These are phyloP conservation scores for Talaromyces sp. DNA, from an alignment of 2,329 filamentous ascomycete species.

Conservation along the genomic window DNA sequence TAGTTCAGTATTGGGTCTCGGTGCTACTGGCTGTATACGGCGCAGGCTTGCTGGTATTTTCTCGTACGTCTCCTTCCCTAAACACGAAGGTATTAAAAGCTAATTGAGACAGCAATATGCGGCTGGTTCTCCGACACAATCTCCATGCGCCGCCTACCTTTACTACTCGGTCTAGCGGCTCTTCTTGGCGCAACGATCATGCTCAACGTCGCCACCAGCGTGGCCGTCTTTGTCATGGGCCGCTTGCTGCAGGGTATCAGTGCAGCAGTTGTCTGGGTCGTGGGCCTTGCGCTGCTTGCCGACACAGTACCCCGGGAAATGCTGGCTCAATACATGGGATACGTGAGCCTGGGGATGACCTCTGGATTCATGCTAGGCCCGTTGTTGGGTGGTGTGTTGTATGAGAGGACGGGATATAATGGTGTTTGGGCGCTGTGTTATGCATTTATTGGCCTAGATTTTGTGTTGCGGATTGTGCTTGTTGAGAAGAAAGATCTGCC, in stretches of 20 bases:
- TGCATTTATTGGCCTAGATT: conserved; percentile 55
- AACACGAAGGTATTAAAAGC: background rate
- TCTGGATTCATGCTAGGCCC: conserved; percentile 57
- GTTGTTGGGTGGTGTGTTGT: conserved; percentile 58
- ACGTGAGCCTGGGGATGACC: conserved; percentile 55
- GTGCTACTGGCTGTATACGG: conserved; percentile 22
- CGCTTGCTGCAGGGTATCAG: conserved; percentile 57
- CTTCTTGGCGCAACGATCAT: conserved; percentile 55
- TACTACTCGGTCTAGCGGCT: conserved; percentile 54
- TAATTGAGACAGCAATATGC: conserved; percentile 18
- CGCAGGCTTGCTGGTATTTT: conserved; percentile 15
- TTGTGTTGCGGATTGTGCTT: conserved; percentile 57
- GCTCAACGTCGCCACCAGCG: conserved; percentile 49
- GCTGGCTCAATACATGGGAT: conserved; percentile 60
- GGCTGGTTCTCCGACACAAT: conserved; percentile 55
- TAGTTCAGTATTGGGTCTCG: conserved; percentile 22
- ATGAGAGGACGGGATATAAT: conserved; percentile 55
- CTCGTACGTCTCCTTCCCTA: background rate
- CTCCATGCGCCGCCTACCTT: conserved; percentile 52
- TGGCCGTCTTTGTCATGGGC: conserved; percentile 50
- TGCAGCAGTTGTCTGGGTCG: conserved; percentile 58
- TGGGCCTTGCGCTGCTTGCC: conserved; percentile 56
- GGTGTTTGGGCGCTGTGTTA: conserved; percentile 59
- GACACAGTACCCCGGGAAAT: conserved; percentile 57
- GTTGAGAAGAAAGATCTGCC: conserved; percentile 59